Conservation (phyloP, 2,329 filamentous ascomycete genomes). For the Calonectria montana region DNA sequence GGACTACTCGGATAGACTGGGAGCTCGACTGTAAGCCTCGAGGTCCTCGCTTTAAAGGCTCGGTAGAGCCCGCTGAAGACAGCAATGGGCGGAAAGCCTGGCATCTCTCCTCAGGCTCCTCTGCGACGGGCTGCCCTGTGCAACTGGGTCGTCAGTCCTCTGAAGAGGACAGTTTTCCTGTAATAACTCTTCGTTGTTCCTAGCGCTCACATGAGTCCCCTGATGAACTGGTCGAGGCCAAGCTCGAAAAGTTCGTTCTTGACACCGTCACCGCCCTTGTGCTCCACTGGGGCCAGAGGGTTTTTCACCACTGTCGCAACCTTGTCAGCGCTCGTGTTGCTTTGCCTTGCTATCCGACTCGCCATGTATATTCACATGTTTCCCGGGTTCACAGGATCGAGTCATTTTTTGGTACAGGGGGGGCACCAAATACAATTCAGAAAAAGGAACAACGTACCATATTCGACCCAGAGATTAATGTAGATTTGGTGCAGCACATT, state of each 20-base stretch:
- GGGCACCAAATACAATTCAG: neutral
- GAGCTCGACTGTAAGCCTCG: neutral
- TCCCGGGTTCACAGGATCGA: neutral
- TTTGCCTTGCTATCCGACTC: neutral
- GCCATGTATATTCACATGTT: neutral
- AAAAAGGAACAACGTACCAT: slow-evolving; percentile 65
- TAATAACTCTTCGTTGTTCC: neutral
- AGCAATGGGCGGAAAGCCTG: neutral
- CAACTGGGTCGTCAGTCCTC: neutral
- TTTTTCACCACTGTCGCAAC: slow-evolving; percentile 72
- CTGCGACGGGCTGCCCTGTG: neutral
- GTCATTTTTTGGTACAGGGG: neutral
- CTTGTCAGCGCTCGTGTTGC: neutral
- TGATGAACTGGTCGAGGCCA: slow-evolving; percentile 81
- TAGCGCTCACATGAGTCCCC: slow-evolving; percentile 66
- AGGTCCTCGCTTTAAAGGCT: neutral
- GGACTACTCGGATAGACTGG: neutral
- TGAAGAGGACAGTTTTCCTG: slow-evolving; percentile 19
- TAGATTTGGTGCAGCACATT: slow-evolving; percentile 98
- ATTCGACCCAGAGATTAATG: slow-evolving; percentile 97
- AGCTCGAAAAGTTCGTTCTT: slow-evolving; percentile 78
- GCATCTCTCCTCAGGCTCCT: neutral
- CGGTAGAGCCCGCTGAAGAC: neutral
- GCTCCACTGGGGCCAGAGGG: slow-evolving; percentile 74
- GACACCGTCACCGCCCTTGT: slow-evolving; percentile 76